Base-by-base conservation (phyloP, 495 filamentous ascomycete species). In the Penicillium daleae region DNA sequence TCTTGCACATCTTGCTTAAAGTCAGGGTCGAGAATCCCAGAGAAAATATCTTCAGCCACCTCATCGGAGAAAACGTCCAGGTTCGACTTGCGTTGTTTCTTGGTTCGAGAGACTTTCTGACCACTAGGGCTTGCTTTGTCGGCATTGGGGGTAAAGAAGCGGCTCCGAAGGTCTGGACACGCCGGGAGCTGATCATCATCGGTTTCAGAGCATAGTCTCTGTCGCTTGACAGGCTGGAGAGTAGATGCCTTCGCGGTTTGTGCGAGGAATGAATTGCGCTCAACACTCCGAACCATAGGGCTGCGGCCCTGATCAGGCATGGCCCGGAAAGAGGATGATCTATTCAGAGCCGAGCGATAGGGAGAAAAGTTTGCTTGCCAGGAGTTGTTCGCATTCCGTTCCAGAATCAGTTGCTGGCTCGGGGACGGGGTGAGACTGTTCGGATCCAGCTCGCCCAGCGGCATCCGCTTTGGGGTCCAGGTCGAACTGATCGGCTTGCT, bases 391-490 rank as follows among this genome's bases (percentile, higher is more conserved):
- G 72, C 71, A 73, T 86, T 83, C 31, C 80, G 76, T 35, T 83
- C 72, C 26, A 90, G 72, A 12, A 90, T 75, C 32, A 81, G 75
- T 69, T 86, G 86, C 69, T 92, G 89, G 65, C 80, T 88, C 24
- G 87, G 86, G 1, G 89, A 89, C 24, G 86, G 87, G 4, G 84
- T 85, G 69, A 97, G 91, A 62, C 83, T 89, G 71, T 97, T 97
- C 10, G 89, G 87, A 66, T 96, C 91, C 72, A 97, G 84, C 77
- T 96, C 92, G 12, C 87, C 91, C 49, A 97, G 83, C 9, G 93
- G 92, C 31, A 85, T 87, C 4, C 93, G 87, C 59, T 84, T 86
- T 22, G 87, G 81, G 62, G 87, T 90, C 74, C 96, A 95, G 74
- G 92, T 96, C 9, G 84, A 81, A 59, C 88, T 86, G 63, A 96